Percentiles rank a stretch among this genome's conserved stretches.
Conservation (phyloP, 2,329 filamentous ascomycete species). For the Ophiocordyceps sinensis region DNA sequence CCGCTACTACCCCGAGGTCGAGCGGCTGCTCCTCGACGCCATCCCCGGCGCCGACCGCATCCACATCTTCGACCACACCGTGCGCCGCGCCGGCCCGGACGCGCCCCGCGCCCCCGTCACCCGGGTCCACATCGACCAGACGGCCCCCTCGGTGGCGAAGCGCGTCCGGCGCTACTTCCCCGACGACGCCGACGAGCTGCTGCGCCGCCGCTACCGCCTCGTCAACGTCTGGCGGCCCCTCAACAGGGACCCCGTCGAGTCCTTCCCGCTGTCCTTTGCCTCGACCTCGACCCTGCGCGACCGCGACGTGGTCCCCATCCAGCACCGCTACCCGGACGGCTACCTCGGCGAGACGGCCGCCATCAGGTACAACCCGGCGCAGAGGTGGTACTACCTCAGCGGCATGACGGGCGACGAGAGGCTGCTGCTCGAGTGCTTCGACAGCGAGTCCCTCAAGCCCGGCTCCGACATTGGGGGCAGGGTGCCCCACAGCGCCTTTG, state of each 20-base stretch:
- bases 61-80: slow-evolving; percentile 76
- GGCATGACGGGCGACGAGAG: slow-evolving; percentile 62
- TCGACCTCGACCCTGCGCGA: slow-evolving; percentile 47
- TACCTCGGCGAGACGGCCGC: slow-evolving; percentile 62
- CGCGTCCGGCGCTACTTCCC: slow-evolving; percentile 55
- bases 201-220: slow-evolving; percentile 64
- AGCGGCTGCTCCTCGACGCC: slow-evolving; percentile 50
- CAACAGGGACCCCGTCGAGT: slow-evolving; percentile 43
- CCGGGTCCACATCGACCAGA: slow-evolving; percentile 75
- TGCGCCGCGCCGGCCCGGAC: slow-evolving; percentile 49
- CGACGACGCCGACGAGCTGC: slow-evolving; percentile 50
- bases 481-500: slow-evolving; percentile 65
- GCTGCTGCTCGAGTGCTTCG: slow-evolving; percentile 67
- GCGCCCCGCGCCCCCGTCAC: slow-evolving; percentile 55
- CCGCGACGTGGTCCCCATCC: slow-evolving; percentile 53
- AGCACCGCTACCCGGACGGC: slow-evolving; percentile 52
- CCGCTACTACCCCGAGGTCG: slow-evolving; percentile 77
- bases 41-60: slow-evolving; percentile 53
- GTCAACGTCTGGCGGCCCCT: slow-evolving; percentile 75
- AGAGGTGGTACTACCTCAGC: slow-evolving; percentile 69
- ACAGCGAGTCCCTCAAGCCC: slow-evolving; percentile 42
- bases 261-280: slow-evolving; percentile 54
- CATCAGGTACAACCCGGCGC: slow-evolving; percentile 43
- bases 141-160: slow-evolving; percentile 44
- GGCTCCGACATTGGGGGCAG: slow-evolving; percentile 37